These are phyloP conservation scores for Cucurbita moschata DNA, from an alignment of 306 rosid species.

Conservation along the genomic window DNA sequence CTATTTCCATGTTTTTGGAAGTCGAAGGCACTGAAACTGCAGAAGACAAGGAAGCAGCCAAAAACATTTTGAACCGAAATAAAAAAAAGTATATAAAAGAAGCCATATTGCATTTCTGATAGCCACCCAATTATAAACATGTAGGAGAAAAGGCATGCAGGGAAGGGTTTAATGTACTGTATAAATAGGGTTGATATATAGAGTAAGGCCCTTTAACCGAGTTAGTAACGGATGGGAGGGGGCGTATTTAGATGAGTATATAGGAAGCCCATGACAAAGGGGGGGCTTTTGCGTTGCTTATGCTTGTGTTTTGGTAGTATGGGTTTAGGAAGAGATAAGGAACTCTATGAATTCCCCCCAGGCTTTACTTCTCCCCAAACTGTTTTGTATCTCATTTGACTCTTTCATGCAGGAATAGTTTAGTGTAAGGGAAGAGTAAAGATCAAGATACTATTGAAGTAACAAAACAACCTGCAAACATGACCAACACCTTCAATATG, in stretches of 20 bases:
- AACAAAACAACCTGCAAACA: slow-evolving; percentile 67
- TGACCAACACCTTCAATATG: slow-evolving; percentile 92
- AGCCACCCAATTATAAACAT: not conserved
- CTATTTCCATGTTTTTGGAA: slow-evolving; percentile 72
- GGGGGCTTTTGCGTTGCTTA: not conserved
- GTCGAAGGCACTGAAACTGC: slow-evolving; percentile 70
- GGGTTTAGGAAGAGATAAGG: not conserved
- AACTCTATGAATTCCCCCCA: not conserved
- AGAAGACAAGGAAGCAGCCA: slow-evolving; percentile 8
- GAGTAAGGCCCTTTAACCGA: not conserved
- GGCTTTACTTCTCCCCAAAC: not conserved
- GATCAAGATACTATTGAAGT: not conserved
- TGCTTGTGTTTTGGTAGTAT: not conserved
- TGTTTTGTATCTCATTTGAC: not conserved
- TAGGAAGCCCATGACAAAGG: not conserved
- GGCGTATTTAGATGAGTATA: not conserved
- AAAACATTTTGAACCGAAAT: not conserved
- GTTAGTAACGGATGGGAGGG: not conserved
- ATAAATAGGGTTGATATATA: not conserved
- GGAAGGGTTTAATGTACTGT: not conserved
- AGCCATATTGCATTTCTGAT: not conserved
- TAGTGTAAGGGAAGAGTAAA: not conserved
- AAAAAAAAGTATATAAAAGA: not conserved
- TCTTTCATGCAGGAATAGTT: not conserved
- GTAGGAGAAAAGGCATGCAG: not conserved